Base-by-base conservation (phyloP, 2,329 filamentous ascomycete genomes). In the Fusarium sp. region DNA sequence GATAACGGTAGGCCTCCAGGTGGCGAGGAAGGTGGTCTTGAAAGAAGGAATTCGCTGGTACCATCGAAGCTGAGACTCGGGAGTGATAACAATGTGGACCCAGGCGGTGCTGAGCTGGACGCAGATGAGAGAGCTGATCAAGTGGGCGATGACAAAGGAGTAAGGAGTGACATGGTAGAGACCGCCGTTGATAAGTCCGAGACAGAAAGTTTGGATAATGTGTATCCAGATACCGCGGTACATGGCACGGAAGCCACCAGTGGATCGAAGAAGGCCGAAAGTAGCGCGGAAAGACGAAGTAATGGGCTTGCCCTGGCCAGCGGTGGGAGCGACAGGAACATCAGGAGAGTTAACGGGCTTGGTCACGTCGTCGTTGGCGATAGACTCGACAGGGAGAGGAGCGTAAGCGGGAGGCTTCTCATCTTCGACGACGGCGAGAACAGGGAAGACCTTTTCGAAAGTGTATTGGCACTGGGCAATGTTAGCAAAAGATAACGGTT, bases 1-100 rank as follows among this genome's bases (percentile, higher is more conserved):
- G 46, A 89, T 82, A 43, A 89, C 83, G 21, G 91, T 87, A 23
- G 94, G 91, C 49, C 89, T 78, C 65, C 88, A 90, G 67, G 93
- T 90, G 62, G 91, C 89, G 75, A 88, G 85, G 82, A 91, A 91
- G 53, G 88, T 84, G 76, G 84, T 84, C 72, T 84, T 84, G 78
- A 89, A 88, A 46, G 88, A 81, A 18, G 91, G 90, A 53, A 97
- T 85, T 60, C 93, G 91, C 75, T 85, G 82, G 81, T 86, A 92
- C 84, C 91, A 93, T 72, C 81, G 82, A 77, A 87, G 86, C 49
- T 83, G 76, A 59, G 87, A 90, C 7, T 89, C 88, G 55, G 88
- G 84, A 3, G 93, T 90, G 76, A 98, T 94, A 77, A 97, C 88
- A 74, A 92, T 90, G 79, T 97, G 93, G 6, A 94, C 92, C 93